These are phyloP conservation scores for Cytospora piceae DNA, from an alignment of 2,329 filamentous ascomycete genomes.

Conservation along the genomic window DNA sequence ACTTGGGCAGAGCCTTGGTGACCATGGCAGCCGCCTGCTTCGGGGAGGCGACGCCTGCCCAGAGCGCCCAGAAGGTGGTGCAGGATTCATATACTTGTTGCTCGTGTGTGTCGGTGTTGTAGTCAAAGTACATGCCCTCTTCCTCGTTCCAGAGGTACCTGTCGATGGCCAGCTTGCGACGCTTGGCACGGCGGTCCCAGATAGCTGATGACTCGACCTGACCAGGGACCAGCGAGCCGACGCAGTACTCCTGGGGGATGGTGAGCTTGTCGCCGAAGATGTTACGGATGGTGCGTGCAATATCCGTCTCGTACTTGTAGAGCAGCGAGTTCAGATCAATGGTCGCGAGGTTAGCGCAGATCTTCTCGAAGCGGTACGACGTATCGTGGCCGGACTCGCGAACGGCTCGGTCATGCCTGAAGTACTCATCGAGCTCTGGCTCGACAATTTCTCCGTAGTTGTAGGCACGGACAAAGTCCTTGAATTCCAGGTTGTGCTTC, in stretches of 20 bases:
- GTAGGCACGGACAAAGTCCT: conserved; percentile 87
- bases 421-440: conserved; percentile 92
- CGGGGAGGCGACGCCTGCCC: conserved; percentile 86
- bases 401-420: conserved; percentile 92
- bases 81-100: conserved; percentile 85
- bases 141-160: conserved; percentile 93
- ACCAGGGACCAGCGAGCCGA: conserved; percentile 66
- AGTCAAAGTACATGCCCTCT: conserved; percentile 97
- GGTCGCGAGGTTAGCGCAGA: conserved; percentile 87
- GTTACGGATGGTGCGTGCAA: conserved; percentile 81
- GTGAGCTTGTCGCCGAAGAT: conserved; percentile 81
- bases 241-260: conserved; percentile 83
- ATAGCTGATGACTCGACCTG: conserved; percentile 79
- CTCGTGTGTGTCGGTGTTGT: conserved; percentile 81
- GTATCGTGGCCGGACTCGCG: conserved; percentile 97
- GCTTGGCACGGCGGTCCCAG: conserved; percentile 89
- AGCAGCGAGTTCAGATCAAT: conserved; percentile 93
- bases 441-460: conserved; percentile 77
- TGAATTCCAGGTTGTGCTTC: conserved; percentile 81
- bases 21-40: conserved; percentile 86
- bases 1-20: conserved; percentile 77
- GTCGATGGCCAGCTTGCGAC: conserved; percentile 83
- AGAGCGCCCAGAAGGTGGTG: conserved; percentile 97
- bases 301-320: conserved; percentile 97
- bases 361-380: conserved; percentile 85